A percentile compares a stretch with the other conserved stretches of the same genome.
Evolutionary conservation across 345 rosid species (phyloP).

Genomic region (Citrus inodora): DNA sequence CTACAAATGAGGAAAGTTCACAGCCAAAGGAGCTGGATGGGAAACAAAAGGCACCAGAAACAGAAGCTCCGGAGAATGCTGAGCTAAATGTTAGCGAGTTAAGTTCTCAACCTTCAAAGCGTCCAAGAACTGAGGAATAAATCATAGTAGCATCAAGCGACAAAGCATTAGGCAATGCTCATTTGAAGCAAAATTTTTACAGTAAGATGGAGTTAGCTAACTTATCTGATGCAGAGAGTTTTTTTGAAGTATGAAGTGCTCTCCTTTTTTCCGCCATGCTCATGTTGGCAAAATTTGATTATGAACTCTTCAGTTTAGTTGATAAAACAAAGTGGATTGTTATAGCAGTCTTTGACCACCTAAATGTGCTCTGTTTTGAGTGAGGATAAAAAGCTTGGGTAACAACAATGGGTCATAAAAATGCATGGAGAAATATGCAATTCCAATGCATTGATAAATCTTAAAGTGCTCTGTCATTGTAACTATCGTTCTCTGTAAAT

Average conservation of each 20-base stretch:
- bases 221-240: slow-evolving; percentile 21
- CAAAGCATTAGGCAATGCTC: slow-evolving; percentile 11
- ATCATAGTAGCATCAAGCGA: slow-evolving; percentile 5
- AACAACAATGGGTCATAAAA: neutral
- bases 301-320: slow-evolving; percentile 6
- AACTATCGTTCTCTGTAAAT: neutral
- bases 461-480: neutral
- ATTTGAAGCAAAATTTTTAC: slow-evolving; percentile 17
- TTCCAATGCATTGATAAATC: neutral
- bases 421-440: neutral
- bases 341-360: slow-evolving; percentile 12
- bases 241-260: slow-evolving; percentile 14
- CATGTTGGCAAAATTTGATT: slow-evolving; percentile 6
- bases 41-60: slow-evolving; percentile 24
- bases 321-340: slow-evolving; percentile 11
- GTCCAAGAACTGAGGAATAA: slow-evolving; percentile 46
- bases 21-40: slow-evolving; percentile 14
- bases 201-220: slow-evolving; percentile 27
- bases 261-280: slow-evolving; percentile 7
- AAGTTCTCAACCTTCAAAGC: slow-evolving; percentile 46
- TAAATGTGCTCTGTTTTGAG: neutral
- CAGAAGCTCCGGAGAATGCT: slow-evolving; percentile 21
- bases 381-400: slow-evolving; percentile 9
- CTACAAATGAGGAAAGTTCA: slow-evolving; percentile 24
- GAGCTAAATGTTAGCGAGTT: slow-evolving; percentile 21